Evolutionary conservation across 2,329 filamentous ascomycete species (phyloP), one percentile per base, ranked within the genome.

Genomic region (Penicillium italicum): DNA sequence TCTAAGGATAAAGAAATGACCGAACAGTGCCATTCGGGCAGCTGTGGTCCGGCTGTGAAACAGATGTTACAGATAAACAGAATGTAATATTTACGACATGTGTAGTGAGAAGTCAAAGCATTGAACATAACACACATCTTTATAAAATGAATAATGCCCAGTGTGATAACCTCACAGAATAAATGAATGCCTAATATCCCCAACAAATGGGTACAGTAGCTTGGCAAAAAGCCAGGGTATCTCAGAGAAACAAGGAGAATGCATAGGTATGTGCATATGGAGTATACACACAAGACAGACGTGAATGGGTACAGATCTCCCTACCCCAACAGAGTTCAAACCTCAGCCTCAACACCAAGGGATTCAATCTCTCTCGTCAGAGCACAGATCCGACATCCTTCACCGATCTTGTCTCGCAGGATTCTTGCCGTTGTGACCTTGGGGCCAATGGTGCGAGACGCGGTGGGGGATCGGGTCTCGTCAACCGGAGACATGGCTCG

Each of bases 381-480:
- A 9, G 73, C 68, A 61, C 74, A 76, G 26, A 76, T 70, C 22
- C 68, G 68, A 55, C 74, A 76, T 18, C 74, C 73, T 24, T 72
- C 67, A 43, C 79, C 76, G 34, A 93, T 80, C 58, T 84, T 84
- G 65, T 92, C 88, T 62, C 86, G 82, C 57, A 96, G 74, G 52
- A 96, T 71, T 60, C 91, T 83, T 37, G 92, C 91, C 69, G 91
- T 90, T 61, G 89, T 94, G 28, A 96, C 91, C 74, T 97, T 97
- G 30, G 87, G 85, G 0, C 90, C 89, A 7, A 97, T 85, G 50
- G 88, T 90, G 36, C 76, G 72, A 50, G 74, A 75, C 41, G 61
- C 61, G 11, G 62, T 71, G 42, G 62, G 66, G 43, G 65, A 60
- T 33, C 63, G 57, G 26, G 53, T 50, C 24, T 72, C 70, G 5